Base-by-base conservation (phyloP, 768 basidiomycete species). In the Pleurotus ostreatus region DNA sequence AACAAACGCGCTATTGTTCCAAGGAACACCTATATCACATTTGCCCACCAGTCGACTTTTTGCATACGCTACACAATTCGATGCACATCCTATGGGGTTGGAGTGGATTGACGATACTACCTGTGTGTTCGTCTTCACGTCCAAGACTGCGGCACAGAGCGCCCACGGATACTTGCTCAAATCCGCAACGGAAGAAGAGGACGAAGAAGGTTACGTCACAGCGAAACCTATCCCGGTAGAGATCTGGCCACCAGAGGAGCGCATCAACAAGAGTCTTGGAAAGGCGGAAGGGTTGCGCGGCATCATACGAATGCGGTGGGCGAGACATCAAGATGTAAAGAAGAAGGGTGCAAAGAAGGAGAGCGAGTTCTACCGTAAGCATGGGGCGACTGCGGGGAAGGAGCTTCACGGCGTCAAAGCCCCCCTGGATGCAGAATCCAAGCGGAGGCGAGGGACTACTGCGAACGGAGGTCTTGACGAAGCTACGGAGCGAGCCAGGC, bases 101-200 rank as follows among this genome's bases (percentile, higher is more conserved):
- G 92, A 94, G 71, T 94, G 92, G 92, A 79, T 94, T 16, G 84
- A 92, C 67, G 92, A 94, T 70, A 85, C 74, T 20, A 91, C 88
- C 22, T 92, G 89, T 62, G 79, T 94, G 3, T 74, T 93, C 49
- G 86, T 94, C 43, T 94, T 91, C 65, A 70, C 78, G 5, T 77
- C 81, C 39, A 81, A 77, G 49, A 58, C 71, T 38, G 68, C 75
- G 11, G 89, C 89, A 11, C 77, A 79, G 22, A 61, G 70, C 1
- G 85, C 81, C 1, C 77, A 79, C 60, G 69, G 72, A 9, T 64
- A 63, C 18, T 75, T 91, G 15, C 78, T 78, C 61, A 86, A 85
- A 66, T 70, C 76, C 13, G 59, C 69, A 7, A 61, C 71, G 4
- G 85, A 86, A 61, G 75, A 80, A 43, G 72, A 77, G 4, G 83